Evolutionary conservation across 148 eudicot genomes (phyloP).

Genomic region (Limonium bicolor): DNA sequence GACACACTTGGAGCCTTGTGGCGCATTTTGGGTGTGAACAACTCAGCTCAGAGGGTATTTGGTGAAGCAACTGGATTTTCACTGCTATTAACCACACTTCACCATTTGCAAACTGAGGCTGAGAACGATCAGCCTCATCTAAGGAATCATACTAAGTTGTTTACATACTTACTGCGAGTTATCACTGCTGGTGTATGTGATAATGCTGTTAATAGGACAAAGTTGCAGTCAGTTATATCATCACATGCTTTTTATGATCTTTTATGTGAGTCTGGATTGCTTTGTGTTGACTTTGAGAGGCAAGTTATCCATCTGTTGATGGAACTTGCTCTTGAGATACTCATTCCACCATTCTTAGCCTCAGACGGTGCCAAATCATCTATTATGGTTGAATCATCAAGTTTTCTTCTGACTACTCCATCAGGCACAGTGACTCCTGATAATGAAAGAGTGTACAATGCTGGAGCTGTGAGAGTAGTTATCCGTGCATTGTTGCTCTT

Average conservation of each 20-base stretch:
- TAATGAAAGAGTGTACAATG: conserved; percentile 76
- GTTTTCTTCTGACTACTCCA: conserved; percentile 46
- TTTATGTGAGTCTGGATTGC: conserved; percentile 71
- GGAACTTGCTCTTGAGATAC: conserved; percentile 91
- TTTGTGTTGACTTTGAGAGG: conserved; percentile 77
- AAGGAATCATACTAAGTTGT: conserved; percentile 39
- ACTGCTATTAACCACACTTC: conserved; percentile 74
- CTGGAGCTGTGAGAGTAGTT: conserved; percentile 79
- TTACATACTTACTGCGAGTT: conserved; percentile 77
- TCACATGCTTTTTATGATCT: conserved; percentile 86
- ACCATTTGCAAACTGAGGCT: conserved; percentile 61
- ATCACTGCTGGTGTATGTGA: conserved; percentile 76
- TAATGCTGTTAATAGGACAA: conserved; percentile 63
- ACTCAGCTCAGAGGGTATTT: conserved; percentile 80
- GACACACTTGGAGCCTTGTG: conserved; percentile 87
- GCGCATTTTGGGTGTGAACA: conserved; percentile 78
- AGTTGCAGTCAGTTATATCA: conserved; percentile 51
- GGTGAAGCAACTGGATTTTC: conserved; percentile 99
- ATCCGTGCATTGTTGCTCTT: conserved; percentile 79
- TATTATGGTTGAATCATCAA: conserved; percentile 27
- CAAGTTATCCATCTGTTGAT: conserved; percentile 82
- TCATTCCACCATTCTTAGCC: conserved; percentile 67
- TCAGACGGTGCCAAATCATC: conserved; percentile 28
- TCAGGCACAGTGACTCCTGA: conserved; percentile 55
- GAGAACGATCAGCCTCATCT: too few species aligned